A percentile compares a stretch with the other conserved stretches of the same genome.
Conservation (phyloP, 495 filamentous ascomycete species). For the Aspergillus steynii region DNA sequence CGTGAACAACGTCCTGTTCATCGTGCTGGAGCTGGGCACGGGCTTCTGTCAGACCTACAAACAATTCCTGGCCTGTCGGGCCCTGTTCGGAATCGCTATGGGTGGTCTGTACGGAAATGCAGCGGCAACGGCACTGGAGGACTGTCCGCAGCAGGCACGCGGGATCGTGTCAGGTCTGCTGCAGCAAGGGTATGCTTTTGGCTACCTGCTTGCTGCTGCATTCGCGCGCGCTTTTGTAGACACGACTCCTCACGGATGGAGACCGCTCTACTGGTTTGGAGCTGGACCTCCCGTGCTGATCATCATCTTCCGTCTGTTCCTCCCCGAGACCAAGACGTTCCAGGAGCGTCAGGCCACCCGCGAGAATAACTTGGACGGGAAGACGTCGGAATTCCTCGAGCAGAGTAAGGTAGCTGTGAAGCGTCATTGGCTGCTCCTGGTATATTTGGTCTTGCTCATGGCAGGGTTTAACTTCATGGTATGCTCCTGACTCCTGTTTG, state of each 20-base stretch:
- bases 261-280: conserved; percentile 87
- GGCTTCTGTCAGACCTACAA: conserved; percentile 77
- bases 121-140: conserved; percentile 82
- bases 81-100: conserved; percentile 90
- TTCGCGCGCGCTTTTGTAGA: conserved; percentile 73
- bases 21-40: conserved; percentile 75
- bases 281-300: conserved; percentile 78
- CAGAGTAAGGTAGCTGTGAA: conserved; percentile 77
- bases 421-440: conserved; percentile 74
- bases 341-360: conserved; percentile 61
- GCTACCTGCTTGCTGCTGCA: conserved; percentile 77
- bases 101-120: conserved; percentile 87
- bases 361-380: conserved; percentile 43
- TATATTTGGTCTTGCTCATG: conserved; percentile 84
- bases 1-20: conserved; percentile 80
- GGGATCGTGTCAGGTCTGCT: conserved; percentile 80
- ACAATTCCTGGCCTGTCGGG: conserved; percentile 76
- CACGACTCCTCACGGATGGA: conserved; percentile 72
- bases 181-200: conserved; percentile 89
- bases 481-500: conserved; percentile 1
- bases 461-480: conserved; percentile 88
- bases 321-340: conserved; percentile 76
- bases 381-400: conserved; percentile 62
- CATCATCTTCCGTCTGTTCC: conserved; percentile 71
- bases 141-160: conserved; percentile 71